phyloP scores from a whole-genome alignment of 306 rosid species.

The Cicer pinnatifidum region DNA sequence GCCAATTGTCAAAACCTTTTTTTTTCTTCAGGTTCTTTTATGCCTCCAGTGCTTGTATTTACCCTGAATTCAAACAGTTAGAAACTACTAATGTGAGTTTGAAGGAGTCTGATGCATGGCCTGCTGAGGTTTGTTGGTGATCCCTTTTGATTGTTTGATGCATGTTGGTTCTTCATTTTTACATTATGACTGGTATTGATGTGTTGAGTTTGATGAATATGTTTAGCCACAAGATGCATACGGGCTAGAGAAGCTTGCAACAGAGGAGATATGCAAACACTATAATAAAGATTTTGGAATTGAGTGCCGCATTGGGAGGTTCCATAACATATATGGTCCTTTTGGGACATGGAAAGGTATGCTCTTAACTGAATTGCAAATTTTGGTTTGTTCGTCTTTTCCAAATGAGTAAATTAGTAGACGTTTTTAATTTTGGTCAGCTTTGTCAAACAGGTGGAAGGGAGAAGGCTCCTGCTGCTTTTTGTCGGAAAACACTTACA shows the following conservation, averaged over 20 bases:
- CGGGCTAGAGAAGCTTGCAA: slow-evolving; percentile 97
- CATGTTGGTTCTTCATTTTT: slow-evolving; percentile 31
- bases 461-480: slow-evolving; percentile 99
- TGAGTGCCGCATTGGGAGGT: slow-evolving; percentile 96
- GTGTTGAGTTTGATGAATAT: slow-evolving; percentile 34
- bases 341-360: slow-evolving; percentile 99
- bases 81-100: slow-evolving; percentile 96
- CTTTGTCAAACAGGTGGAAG: slow-evolving; percentile 72
- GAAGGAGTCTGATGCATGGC: slow-evolving; percentile 99
- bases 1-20: background rate
- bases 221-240: slow-evolving; percentile 99
- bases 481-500: slow-evolving; percentile 85
- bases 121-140: slow-evolving; percentile 80
- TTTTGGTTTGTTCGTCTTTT: slow-evolving; percentile 27
- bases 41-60: slow-evolving; percentile 98
- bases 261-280: slow-evolving; percentile 98
- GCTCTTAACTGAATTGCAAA: slow-evolving; percentile 37
- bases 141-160: slow-evolving; percentile 28
- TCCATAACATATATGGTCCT: slow-evolving; percentile 97
- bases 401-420: slow-evolving; percentile 12
- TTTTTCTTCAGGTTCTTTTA: slow-evolving; percentile 75
- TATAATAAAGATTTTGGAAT: slow-evolving; percentile 93
- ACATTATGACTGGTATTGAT: slow-evolving; percentile 27
- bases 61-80: slow-evolving; percentile 94
- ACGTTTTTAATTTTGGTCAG: background rate